Evolutionary conservation across 257 asterid species (phyloP).

Genomic region (Fraxinus anomala): DNA sequence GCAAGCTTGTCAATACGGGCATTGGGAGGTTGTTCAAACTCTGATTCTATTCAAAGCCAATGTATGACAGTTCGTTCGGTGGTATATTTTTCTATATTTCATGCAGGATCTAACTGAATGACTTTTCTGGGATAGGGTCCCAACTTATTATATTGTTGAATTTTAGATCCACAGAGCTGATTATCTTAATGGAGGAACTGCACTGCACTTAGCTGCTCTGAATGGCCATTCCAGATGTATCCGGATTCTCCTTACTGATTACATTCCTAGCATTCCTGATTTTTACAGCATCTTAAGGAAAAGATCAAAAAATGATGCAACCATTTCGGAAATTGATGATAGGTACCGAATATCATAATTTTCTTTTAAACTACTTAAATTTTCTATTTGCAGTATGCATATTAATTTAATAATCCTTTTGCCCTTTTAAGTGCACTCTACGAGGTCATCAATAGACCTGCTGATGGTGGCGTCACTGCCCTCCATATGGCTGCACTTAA

Average conservation of each 20-base stretch:
- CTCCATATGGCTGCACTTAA: conserved; percentile 90
- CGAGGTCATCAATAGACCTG: conserved; percentile 68
- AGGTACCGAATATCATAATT: conserved; percentile 32
- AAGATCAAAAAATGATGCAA: conserved; percentile 42
- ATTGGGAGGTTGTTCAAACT: conserved; percentile 93
- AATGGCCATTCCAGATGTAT: conserved; percentile 83
- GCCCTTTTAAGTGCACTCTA: conserved; percentile 51
- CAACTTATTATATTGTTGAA: conserved; percentile 29
- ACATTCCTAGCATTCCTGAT: conserved; percentile 72
- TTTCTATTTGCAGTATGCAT: background rate
- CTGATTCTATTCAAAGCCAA: conserved; percentile 75
- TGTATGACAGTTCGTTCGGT: conserved; percentile 47
- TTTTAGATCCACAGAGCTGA: conserved; percentile 78
- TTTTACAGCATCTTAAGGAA: conserved; percentile 55
- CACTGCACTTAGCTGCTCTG: conserved; percentile 86
- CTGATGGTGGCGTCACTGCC: conserved; percentile 90
- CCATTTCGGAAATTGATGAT: conserved; percentile 58
- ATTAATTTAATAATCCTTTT: background rate
- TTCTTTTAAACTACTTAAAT: conserved; percentile 2
- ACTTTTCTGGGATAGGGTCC: background rate
- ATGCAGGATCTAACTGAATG: background rate
- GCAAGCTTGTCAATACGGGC: conserved; percentile 96
- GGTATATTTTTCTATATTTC: conserved; percentile 3
- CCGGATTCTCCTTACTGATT: conserved; percentile 78
- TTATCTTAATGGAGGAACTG: conserved; percentile 87